A percentile compares a stretch with the other conserved stretches of the same genome.
phyloP scores from a whole-genome alignment of 2,329 filamentous ascomycete genomes.

The Claviceps sp. region DNA sequence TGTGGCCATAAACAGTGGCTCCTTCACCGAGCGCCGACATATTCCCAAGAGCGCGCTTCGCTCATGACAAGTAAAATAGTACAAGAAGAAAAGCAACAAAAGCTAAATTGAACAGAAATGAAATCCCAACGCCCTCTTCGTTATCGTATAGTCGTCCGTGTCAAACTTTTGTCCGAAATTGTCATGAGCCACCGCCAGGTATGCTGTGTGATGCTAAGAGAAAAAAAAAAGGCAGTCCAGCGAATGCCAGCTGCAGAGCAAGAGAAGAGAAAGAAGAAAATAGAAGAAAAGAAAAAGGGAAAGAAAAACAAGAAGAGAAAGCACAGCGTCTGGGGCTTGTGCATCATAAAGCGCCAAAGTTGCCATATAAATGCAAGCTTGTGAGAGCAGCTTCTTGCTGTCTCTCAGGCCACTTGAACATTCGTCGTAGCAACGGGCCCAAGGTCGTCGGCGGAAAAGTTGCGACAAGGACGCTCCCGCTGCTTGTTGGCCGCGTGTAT shows the following conservation, averaged over 20 bases:
- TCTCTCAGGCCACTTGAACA: slow-evolving; percentile 4
- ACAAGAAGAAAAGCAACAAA: slow-evolving; percentile 1
- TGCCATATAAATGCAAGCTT: too few species aligned
- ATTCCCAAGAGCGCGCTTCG: neutral
- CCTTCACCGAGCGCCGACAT: neutral
- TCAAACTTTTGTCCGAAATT: slow-evolving; percentile 9
- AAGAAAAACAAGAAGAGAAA: neutral
- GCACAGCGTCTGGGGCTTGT: too few species aligned
- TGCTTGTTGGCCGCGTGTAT: slow-evolving; percentile 29
- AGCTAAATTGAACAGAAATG: slow-evolving; percentile 9
- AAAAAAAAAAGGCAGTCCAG: neutral
- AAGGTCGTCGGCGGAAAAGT: slow-evolving; percentile 20
- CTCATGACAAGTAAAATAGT: neutral
- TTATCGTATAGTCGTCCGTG: slow-evolving; percentile 13
- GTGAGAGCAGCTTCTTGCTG: too few species aligned
- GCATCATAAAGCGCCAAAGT: too few species aligned
- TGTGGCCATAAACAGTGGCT: neutral
- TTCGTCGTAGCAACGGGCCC: slow-evolving; percentile 23
- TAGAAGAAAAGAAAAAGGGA: neutral
- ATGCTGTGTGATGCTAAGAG: slow-evolving; percentile 11
- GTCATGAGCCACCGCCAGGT: slow-evolving; percentile 14
- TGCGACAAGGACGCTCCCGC: slow-evolving; percentile 16
- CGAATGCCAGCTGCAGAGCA: neutral
- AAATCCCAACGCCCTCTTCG: slow-evolving; percentile 12
- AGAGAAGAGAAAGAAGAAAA: neutral